A percentile compares a stretch with the other conserved stretches of the same genome.
These are phyloP conservation scores for Geranium brycei DNA, from an alignment of 345 rosid species.

Conservation along the genomic window DNA sequence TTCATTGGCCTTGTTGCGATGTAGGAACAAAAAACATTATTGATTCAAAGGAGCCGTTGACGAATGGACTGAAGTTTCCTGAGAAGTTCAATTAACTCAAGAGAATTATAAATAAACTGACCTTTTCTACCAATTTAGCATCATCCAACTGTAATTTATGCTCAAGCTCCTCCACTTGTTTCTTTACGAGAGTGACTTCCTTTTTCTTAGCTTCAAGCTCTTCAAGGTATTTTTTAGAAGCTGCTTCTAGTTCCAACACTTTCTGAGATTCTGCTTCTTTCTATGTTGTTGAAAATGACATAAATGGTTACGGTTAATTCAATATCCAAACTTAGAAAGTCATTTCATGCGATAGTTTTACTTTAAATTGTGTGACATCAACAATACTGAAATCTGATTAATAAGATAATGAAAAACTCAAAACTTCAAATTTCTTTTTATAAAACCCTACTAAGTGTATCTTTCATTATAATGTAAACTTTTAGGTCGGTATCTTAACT, in stretches of 20 bases:
- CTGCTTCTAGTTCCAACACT: slow-evolving; percentile 40
- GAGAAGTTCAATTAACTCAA: no score
- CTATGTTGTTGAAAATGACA: slow-evolving; percentile 25
- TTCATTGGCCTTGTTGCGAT: background rate
- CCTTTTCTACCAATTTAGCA: slow-evolving; percentile 47
- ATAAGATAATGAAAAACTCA: no score
- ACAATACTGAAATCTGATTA: no score
- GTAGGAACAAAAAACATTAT: no score
- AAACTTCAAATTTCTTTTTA: no score
- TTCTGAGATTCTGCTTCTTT: slow-evolving; percentile 35
- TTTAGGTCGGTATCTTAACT: no score
- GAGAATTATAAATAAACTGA: slow-evolving; percentile 17
- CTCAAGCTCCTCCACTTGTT: slow-evolving; percentile 50
- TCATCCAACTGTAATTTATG: slow-evolving; percentile 51
- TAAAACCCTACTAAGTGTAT: background rate
- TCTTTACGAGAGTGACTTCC: slow-evolving; percentile 33
- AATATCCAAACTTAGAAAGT: background rate
- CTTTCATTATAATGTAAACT: background rate
- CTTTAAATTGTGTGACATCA: no score
- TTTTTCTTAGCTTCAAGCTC: slow-evolving; percentile 58
- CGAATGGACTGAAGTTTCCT: no score
- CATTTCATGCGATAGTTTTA: no score
- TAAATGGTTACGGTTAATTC: background rate
- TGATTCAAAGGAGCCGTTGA: no score
- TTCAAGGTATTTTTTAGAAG: slow-evolving; percentile 44